phyloP scores from a whole-genome alignment of 2,329 filamentous ascomycete species.

The Aspergillus pseudotamarii region DNA sequence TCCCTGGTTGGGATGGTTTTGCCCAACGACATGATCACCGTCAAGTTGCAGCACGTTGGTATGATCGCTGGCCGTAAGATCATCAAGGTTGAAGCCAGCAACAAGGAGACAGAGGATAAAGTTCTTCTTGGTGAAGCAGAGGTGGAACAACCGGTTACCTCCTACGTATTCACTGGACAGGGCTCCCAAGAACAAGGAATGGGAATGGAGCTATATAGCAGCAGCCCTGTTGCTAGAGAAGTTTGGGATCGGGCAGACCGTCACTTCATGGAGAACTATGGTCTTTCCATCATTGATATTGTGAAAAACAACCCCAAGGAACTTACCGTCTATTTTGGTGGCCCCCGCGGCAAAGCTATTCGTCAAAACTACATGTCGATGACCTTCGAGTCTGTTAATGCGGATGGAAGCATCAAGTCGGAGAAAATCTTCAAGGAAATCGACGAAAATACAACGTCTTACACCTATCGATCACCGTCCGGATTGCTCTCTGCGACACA shows the following conservation, averaged over 20 bases:
- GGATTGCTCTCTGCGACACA: conserved; percentile 95
- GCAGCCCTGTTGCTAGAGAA: conserved; percentile 90
- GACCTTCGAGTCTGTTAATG: conserved; percentile 97
- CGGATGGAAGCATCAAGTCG: conserved; percentile 91
- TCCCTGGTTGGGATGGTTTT: conserved; percentile 98
- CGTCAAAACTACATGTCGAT: conserved; percentile 99
- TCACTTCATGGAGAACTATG: conserved; percentile 98
- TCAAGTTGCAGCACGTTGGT: conserved; percentile 93
- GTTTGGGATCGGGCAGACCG: conserved; percentile 98
- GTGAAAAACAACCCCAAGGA: conserved; percentile 99
- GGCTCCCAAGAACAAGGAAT: conserved; percentile 99
- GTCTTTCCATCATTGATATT: conserved; percentile 97
- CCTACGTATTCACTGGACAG: conserved; percentile 98
- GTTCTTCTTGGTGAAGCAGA: conserved; percentile 93
- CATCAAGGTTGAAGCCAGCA: conserved; percentile 96
- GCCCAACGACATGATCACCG: conserved; percentile 91
- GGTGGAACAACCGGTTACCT: conserved; percentile 93
- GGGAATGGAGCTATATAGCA: conserved; percentile 98
- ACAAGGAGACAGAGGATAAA: conserved; percentile 95
- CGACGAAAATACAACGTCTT: conserved; percentile 86
- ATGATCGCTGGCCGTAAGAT: conserved; percentile 99
- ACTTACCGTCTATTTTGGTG: conserved; percentile 96
- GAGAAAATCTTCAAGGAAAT: conserved; percentile 99
- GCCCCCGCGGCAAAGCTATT: conserved; percentile 93
- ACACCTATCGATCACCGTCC: conserved; percentile 94